Conservation (phyloP, 2,329 filamentous ascomycete species). For the Scytalidium lignicola region DNA sequence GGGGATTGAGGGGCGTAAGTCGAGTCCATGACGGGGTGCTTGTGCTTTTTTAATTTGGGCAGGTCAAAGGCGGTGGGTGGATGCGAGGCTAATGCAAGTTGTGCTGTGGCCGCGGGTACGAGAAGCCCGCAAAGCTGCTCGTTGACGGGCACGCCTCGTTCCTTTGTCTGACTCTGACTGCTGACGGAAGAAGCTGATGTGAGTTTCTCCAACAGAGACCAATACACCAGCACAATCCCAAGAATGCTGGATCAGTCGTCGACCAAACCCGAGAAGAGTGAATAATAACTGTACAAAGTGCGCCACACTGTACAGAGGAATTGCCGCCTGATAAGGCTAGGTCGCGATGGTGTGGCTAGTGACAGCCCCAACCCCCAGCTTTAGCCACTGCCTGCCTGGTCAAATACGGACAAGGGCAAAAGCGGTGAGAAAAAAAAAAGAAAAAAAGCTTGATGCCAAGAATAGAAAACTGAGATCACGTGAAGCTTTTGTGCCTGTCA, state of each 20-base stretch:
- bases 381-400: neutral
- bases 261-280: no score
- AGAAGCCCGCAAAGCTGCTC: no score
- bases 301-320: no score
- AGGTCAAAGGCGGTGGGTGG: slow-evolving; percentile 14
- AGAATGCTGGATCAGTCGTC: no score
- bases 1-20: slow-evolving; percentile 29
- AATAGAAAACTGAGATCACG: neutral
- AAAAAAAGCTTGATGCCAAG: neutral
- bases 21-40: slow-evolving; percentile 17
- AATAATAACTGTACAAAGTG: no score
- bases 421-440: neutral
- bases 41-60: slow-evolving; percentile 5
- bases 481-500: neutral
- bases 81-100: slow-evolving; percentile 21
- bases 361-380: neutral
- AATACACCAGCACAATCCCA: no score
- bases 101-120: slow-evolving; percentile 6
- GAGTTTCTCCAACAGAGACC: slow-evolving; percentile 1
- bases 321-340: no score
- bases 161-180: neutral
- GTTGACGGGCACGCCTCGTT: neutral
- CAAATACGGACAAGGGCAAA: neutral
- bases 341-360: no score
- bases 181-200: neutral